Base-by-base conservation (phyloP, 1,284 basidiomycete genomes). In the Schizophyllum commune region DNA sequence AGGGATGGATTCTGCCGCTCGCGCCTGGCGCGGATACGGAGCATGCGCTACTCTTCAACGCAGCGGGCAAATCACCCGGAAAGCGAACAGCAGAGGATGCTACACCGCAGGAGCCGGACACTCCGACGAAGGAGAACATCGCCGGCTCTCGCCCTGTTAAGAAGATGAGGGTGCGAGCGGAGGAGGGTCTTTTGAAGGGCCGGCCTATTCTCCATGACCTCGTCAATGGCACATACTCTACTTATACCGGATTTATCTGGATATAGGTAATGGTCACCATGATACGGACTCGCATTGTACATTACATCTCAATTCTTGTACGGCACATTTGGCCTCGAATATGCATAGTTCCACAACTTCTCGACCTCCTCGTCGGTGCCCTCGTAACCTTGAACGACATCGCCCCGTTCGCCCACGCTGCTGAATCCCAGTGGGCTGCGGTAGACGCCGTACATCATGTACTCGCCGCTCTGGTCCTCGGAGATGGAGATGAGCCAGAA, bases 1-100 rank as follows among this genome's bases (percentile, higher is more conserved):
- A 80, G 53, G 75, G 76, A 0, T 96, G 94, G 94, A 82, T 92
- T 21, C 71, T 89, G 51, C 63, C 69, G 9, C 75, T 95, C 47
- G 79, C 79, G 1, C 68, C 72, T 11, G 75, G 77, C 2, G 88
- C 89, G 0, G 79, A 89, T 62, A 67, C 65, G 20, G 65, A 79
- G 62, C 89, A 92, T 70, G 63, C 67, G 13, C 39, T 58, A 13
- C 62, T 66, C 11, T 65, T 68, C 57, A 27, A 20, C 8, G 19
- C 22, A 53, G 39, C 9, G 39, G 27, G 27, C 27, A 27, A 27
- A n/a, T 47, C 39, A 47, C 39, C 39, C 3, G 39, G 39, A 11
- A 68, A 65, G 57, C 66, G 62, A 22, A 54, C 59, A 27, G 64
- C 59, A 34, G 68, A 56, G 33, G 62, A 47, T 11, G 39, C 39